Evolutionary conservation across 805 yeast species (phyloP).

Genomic region (Ogataea philodendri): DNA sequence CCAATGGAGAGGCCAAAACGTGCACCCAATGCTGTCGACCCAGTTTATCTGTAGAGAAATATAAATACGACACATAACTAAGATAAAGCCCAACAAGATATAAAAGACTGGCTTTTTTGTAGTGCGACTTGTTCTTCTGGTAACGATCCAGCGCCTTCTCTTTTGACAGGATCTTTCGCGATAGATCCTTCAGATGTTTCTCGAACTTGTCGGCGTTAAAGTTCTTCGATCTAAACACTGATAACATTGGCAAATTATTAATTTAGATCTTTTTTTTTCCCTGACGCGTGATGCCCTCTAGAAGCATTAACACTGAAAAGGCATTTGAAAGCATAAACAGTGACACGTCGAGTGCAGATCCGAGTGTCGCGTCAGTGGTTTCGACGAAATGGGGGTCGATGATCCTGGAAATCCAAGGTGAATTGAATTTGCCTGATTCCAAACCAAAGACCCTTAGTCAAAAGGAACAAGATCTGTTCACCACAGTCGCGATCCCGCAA

Average conservation of each 20-base stretch:
- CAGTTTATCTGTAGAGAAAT: slow-evolving; percentile 6
- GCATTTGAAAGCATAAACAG: slow-evolving; percentile 16
- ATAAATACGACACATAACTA: slow-evolving; percentile 25
- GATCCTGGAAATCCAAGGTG: slow-evolving; percentile 73
- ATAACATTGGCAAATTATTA: slow-evolving; percentile 17
- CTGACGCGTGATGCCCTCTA: slow-evolving; percentile 26
- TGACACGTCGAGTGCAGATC: slow-evolving; percentile 1
- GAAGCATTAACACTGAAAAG: slow-evolving; percentile 17
- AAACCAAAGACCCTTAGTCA: slow-evolving; percentile 34
- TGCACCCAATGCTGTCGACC: slow-evolving; percentile 4
- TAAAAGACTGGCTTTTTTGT: slow-evolving; percentile 17
- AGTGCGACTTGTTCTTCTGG: slow-evolving; percentile 16
- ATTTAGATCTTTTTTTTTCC: background rate
- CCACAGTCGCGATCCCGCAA: slow-evolving; percentile 28
- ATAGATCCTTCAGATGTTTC: slow-evolving; percentile 38
- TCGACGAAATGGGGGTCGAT: slow-evolving; percentile 59
- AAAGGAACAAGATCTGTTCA: slow-evolving; percentile 37
- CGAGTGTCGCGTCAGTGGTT: slow-evolving; percentile 30
- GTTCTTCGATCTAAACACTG: slow-evolving; percentile 29
- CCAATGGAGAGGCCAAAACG: slow-evolving; percentile 16
- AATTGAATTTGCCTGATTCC: slow-evolving; percentile 48
- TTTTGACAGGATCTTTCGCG: slow-evolving; percentile 34
- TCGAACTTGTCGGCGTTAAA: slow-evolving; percentile 47
- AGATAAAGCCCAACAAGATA: slow-evolving; percentile 26
- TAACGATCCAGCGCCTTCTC: slow-evolving; percentile 24